Conservation (phyloP, 2,329 filamentous ascomycete species). For the Beauveria rudraprayagi region DNA sequence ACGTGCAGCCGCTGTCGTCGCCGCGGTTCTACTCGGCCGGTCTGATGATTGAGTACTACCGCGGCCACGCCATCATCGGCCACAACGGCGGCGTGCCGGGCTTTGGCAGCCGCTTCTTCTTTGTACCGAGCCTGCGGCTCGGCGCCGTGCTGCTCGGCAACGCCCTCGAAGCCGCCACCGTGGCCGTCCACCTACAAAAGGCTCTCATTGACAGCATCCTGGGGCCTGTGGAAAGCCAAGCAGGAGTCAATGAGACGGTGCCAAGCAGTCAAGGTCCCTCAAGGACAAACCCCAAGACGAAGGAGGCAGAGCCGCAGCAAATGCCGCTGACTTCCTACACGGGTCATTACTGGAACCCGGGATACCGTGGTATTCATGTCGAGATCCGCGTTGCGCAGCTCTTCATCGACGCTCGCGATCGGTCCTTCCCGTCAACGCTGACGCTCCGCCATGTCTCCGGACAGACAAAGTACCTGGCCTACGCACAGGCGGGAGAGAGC, state of each 20-base stretch:
- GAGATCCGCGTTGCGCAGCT: constrained; percentile 2
- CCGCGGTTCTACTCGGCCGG: constrained; percentile 8
- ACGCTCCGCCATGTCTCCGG: neutral
- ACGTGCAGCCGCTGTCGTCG: neutral
- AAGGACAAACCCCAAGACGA: neutral
- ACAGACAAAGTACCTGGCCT: constrained; percentile 4
- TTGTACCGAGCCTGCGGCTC: constrained; percentile 4
- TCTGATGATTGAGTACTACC: constrained; percentile 3
- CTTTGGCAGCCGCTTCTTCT: constrained; percentile 4
- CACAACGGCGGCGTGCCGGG: constrained; percentile 9
- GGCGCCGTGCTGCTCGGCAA: constrained; percentile 9
- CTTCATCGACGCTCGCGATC: constrained; percentile 6
- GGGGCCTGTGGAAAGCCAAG: neutral
- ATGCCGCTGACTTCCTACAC: constrained; percentile 1
- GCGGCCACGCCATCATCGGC: constrained; percentile 4
- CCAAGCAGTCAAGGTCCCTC: too few species aligned
- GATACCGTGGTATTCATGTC: neutral
- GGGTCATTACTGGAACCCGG: constrained; percentile 6
- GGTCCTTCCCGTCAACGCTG: neutral
- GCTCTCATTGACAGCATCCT: neutral
- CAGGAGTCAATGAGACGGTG: neutral
- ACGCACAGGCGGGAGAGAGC: neutral
- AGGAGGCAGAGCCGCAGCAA: neutral
- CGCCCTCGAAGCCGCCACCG: neutral
- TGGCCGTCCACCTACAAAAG: neutral